Evolutionary conservation across 257 asterid genomes (phyloP), one percentile per base, ranked within the genome.

Genomic region (Solanum bulbocastanum): DNA sequence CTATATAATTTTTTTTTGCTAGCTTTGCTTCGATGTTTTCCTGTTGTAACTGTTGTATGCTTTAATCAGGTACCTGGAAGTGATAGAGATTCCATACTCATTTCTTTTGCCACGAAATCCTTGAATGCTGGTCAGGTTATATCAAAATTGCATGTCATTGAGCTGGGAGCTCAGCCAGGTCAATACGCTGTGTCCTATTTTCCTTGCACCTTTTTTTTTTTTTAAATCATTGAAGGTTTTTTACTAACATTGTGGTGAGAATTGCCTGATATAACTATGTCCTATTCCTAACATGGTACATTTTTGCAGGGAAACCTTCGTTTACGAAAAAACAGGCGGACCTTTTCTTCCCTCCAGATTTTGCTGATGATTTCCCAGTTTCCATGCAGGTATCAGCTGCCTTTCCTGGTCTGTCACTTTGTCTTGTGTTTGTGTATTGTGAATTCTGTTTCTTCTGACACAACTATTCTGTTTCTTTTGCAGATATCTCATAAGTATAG

Each of bases 321-420:
- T 97, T 96, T 84, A 88, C 98, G 0, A 97, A 97, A 94, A 96
- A 97, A 91, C 99, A 97, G 87, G 99, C 99, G 32, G 99, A 97
- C 91, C 98, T 97, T 84, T 97, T 97, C 94, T 97, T 97, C 89
- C 99, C 98, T 88, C 99, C 98, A 15, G 98, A 97, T 93, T 97
- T 97, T 92, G 93, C 94, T 83, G 99, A 97, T 87, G 99, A 97
- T 90, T 97, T 97, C 88, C 99, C 99, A 15, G 99, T 97, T 83
- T 96, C 99, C 86, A 97, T 97, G 99, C 99, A 97, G 99, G 99
- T 96, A 82, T 49, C 69, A 5, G 32, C 52, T 72, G 81, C 88
- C 89, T 74, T 22, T 71, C 82, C 35, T 84, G 66, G 81, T 56
- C 18, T 79, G 69, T 49, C 44, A 20, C 44, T 74, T 84, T 39